These are phyloP conservation scores for Pelagophyceae sp. DNA, from an alignment of 352 stramenopile species.

Conservation along the genomic window DNA sequence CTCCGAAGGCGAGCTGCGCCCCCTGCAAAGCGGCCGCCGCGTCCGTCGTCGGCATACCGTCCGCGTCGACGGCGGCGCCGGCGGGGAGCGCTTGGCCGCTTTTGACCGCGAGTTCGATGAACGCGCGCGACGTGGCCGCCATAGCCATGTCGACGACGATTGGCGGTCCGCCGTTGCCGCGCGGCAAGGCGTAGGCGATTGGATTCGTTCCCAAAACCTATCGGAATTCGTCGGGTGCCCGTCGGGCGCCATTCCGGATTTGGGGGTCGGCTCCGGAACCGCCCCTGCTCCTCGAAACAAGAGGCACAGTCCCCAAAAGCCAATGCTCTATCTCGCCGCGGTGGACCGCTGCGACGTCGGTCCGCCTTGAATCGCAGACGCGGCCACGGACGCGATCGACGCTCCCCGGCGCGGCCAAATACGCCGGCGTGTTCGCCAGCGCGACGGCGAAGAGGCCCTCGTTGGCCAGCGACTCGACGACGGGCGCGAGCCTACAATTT, in stretches of 20 bases:
- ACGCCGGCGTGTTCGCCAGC: not conserved
- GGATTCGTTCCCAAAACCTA: conserved; percentile 5
- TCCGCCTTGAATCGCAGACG: not conserved
- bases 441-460: not conserved
- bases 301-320: too few species aligned
- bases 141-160: conserved; percentile 18
- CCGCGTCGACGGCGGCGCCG: conserved; percentile 9
- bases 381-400: too few species aligned
- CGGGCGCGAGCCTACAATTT: not conserved
- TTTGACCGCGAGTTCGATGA: not conserved
- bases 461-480: not conserved
- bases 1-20: conserved; percentile 2
- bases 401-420: not conserved
- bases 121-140: not conserved
- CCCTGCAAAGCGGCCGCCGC: not conserved
- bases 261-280: too few species aligned
- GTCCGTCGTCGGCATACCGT: not conserved
- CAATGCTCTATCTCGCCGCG: too few species aligned
- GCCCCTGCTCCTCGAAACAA: too few species aligned
- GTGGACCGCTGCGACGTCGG: too few species aligned
- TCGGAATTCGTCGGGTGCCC: too few species aligned
- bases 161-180: not conserved
- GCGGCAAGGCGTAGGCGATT: not conserved
- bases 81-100: not conserved
- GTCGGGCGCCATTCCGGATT: too few species aligned